A percentile compares a stretch with the other conserved stretches of the same genome.
These are phyloP conservation scores for Collybia sp. DNA, from an alignment of 768 basidiomycete species.

Conservation along the genomic window DNA sequence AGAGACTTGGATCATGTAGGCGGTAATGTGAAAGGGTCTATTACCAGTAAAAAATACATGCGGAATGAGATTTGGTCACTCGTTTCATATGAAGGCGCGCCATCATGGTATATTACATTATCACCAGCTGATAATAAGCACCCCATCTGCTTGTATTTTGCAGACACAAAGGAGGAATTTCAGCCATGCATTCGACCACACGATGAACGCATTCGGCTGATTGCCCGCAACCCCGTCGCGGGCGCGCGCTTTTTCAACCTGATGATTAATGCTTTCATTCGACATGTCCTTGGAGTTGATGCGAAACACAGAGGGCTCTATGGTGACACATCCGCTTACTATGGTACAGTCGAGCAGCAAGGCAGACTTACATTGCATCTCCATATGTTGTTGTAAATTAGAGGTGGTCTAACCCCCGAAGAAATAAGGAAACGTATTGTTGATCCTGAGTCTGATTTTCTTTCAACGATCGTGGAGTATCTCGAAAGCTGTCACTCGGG, in stretches of 20 bases:
- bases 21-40: slow-evolving; percentile 22
- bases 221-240: slow-evolving; percentile 22
- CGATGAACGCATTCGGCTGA: slow-evolving; percentile 9
- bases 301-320: slow-evolving; percentile 13
- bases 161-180: slow-evolving; percentile 13
- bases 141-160: slow-evolving; percentile 29
- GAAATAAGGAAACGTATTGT: slow-evolving; percentile 21
- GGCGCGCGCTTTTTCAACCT: slow-evolving; percentile 26
- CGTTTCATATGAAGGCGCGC: slow-evolving; percentile 10
- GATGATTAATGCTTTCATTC: slow-evolving; percentile 22
- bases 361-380: slow-evolving; percentile 31
- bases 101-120: slow-evolving; percentile 30
- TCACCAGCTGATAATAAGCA: slow-evolving; percentile 23
- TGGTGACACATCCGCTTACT: slow-evolving; percentile 22
- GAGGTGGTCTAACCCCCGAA: slow-evolving; percentile 21
- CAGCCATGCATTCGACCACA: slow-evolving; percentile 5
- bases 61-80: slow-evolving; percentile 26
- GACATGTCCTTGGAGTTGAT: slow-evolving; percentile 16
- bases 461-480: slow-evolving; percentile 17
- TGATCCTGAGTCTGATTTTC: slow-evolving; percentile 17
- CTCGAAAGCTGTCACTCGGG: slow-evolving; percentile 10
- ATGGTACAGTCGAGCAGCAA: slow-evolving; percentile 30
- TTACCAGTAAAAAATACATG: slow-evolving; percentile 20
- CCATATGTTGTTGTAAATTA: slow-evolving; percentile 32
- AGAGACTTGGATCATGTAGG: slow-evolving; percentile 28